These are phyloP conservation scores for Discostella stelligeroides DNA, from an alignment of 108 stramenopile species.

Conservation along the genomic window DNA sequence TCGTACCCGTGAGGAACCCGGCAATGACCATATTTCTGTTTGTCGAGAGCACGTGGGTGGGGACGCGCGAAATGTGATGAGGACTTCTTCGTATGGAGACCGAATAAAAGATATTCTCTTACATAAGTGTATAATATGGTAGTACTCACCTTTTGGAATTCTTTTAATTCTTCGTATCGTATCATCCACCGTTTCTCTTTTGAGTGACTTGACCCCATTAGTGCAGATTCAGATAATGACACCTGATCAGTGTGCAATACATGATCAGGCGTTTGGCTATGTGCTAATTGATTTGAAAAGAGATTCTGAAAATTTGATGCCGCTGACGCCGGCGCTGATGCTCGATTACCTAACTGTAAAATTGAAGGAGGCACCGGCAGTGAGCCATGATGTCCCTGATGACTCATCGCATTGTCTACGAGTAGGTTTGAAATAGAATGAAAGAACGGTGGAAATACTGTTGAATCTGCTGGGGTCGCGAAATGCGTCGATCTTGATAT, in stretches of 20 bases:
- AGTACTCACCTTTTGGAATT: slow-evolving; percentile 4
- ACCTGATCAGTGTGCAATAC: neutral
- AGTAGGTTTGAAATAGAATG: too few relatives aligned
- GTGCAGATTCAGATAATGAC: neutral
- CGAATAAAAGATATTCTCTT: neutral
- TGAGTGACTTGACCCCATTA: neutral
- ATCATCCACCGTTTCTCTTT: slow-evolving; percentile 11
- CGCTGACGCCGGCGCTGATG: neutral
- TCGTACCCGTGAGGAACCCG: slow-evolving; percentile 27
- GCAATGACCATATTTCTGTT: slow-evolving; percentile 36
- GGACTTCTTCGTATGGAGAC: neutral
- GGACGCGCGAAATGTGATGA: neutral
- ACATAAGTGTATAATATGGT: too few relatives aligned
- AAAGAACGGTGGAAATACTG: too few relatives aligned
- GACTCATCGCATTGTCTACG: too few relatives aligned
- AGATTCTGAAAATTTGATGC: neutral
- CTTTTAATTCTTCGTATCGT: slow-evolving; percentile 7
- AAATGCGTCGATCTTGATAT: neutral
- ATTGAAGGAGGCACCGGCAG: too few relatives aligned
- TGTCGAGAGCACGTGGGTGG: neutral
- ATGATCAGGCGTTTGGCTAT: neutral
- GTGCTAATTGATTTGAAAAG: neutral
- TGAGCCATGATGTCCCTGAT: too few relatives aligned
- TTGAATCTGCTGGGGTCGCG: too few relatives aligned
- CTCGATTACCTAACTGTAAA: neutral